phyloP scores from a whole-genome alignment of 345 rosid species.

The Hibiscus trionum region DNA sequence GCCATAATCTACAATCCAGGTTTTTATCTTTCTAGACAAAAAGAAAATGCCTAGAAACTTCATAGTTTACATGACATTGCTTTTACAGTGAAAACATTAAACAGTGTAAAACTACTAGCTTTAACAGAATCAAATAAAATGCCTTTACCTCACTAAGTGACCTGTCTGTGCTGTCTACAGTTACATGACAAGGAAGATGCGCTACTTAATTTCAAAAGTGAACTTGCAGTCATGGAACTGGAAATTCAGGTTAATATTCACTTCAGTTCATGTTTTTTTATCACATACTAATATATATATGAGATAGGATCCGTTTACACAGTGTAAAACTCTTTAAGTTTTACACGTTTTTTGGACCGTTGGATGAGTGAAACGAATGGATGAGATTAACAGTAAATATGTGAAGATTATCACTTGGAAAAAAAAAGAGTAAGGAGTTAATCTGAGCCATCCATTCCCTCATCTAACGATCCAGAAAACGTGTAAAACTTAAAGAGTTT shows the following conservation, averaged over 20 bases:
- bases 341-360: too few relatives aligned
- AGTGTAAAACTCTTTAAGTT: too few relatives aligned
- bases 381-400: too few relatives aligned
- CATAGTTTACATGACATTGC: neutral
- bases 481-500: too few relatives aligned
- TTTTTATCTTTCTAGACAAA: neutral
- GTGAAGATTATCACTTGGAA: too few relatives aligned
- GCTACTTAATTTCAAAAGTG: conserved; percentile 56
- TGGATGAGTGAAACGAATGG: too few relatives aligned
- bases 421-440: too few relatives aligned
- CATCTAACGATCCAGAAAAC: too few relatives aligned
- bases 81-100: neutral
- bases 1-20: neutral
- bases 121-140: neutral
- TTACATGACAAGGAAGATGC: conserved; percentile 48
- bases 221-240: conserved; percentile 74
- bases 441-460: too few relatives aligned
- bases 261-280: neutral
- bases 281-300: neutral
- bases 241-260: conserved; percentile 56
- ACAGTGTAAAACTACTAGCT: neutral
- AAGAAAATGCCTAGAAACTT: neutral
- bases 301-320: too few relatives aligned
- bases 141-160: neutral
- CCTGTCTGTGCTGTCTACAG: conserved; percentile 29